Conservation (phyloP, 495 filamentous ascomycete species). For the Annulohypoxylon bovei region DNA sequence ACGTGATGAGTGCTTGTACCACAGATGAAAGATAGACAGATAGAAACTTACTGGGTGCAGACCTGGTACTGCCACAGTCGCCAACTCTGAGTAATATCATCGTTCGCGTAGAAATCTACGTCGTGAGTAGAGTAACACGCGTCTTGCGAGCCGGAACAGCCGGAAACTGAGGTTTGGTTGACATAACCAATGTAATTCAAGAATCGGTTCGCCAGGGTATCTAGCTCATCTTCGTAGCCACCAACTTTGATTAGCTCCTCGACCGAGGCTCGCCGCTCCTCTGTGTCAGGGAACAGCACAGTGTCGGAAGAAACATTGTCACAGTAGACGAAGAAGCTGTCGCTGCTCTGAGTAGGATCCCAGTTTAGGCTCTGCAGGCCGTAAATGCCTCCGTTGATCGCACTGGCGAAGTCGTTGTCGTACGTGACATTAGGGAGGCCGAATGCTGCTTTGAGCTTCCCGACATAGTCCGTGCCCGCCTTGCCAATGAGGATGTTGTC, state of each 20-base stretch:
- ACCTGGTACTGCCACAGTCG: constrained; percentile 69
- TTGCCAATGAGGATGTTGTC: constrained; percentile 71
- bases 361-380: constrained; percentile 73
- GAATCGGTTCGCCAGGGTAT: constrained; percentile 61
- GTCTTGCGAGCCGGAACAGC: constrained; percentile 56
- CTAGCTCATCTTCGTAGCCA: constrained; percentile 64
- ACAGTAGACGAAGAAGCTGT: constrained; percentile 68
- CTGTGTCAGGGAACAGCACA: constrained; percentile 59
- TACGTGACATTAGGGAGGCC: constrained; percentile 67
- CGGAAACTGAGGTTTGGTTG: constrained; percentile 55
- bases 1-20: constrained; percentile 36
- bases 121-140: constrained; percentile 65
- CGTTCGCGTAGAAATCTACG: constrained; percentile 58
- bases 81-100: constrained; percentile 61
- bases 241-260: constrained; percentile 60
- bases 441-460: constrained; percentile 67
- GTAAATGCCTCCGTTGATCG: constrained; percentile 60
- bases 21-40: constrained; percentile 1
- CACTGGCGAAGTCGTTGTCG: constrained; percentile 69
- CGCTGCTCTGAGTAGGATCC: constrained; percentile 68
- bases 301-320: constrained; percentile 61
- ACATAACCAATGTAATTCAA: constrained; percentile 75
- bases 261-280: constrained; percentile 51
- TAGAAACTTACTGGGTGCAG: constrained; percentile 55
- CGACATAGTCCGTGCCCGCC: constrained; percentile 55